A percentile compares a stretch with the other conserved stretches of the same genome.
phyloP scores from a whole-genome alignment of 202 grass and related monocot genomes.

The Sporobolus alterniflorus region DNA sequence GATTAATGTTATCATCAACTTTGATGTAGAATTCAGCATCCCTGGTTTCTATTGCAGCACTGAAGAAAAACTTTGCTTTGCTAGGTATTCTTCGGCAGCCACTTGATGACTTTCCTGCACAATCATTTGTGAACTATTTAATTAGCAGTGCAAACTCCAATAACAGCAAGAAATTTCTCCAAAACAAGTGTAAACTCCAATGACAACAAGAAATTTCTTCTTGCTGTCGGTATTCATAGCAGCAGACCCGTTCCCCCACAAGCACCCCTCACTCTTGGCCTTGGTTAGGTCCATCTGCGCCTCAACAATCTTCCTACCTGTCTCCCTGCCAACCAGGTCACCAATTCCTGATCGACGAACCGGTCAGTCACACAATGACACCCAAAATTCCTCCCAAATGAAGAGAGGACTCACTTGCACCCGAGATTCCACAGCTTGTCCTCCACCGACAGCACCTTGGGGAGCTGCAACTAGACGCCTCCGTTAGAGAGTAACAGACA shows the following conservation, averaged over 20 bases:
- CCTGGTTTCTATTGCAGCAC: slow-evolving; percentile 76
- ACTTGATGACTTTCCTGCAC: slow-evolving; percentile 88
- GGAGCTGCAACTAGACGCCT: slow-evolving; percentile 50
- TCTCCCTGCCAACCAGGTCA: slow-evolving; percentile 45
- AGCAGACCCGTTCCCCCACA: slow-evolving; percentile 57
- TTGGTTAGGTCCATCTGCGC: slow-evolving; percentile 84
- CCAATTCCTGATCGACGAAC: slow-evolving; percentile 9
- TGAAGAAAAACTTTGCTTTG: slow-evolving; percentile 93
- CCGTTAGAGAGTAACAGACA: not conserved
- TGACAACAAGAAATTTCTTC: slow-evolving; percentile 75
- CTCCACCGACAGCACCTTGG: slow-evolving; percentile 73
- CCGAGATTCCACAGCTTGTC: slow-evolving; percentile 87
- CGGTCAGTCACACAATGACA: not conserved
- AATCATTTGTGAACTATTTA: not conserved
- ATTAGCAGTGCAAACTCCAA: not conserved
- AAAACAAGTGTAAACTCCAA: slow-evolving; percentile 98
- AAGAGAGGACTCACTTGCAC: slow-evolving; percentile 55
- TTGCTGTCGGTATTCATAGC: slow-evolving; percentile 39
- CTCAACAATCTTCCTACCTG: slow-evolving; percentile 76
- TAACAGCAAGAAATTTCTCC: slow-evolving; percentile 61
- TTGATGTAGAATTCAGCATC: slow-evolving; percentile 90
- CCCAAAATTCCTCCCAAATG: not conserved
- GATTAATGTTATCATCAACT: slow-evolving; percentile 94
- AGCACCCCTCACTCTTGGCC: slow-evolving; percentile 78
- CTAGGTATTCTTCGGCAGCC: slow-evolving; percentile 77